Evolutionary conservation across 768 basidiomycete genomes (phyloP), one percentile per base, ranked within the genome.

Genomic region (Clavulina sp.): DNA sequence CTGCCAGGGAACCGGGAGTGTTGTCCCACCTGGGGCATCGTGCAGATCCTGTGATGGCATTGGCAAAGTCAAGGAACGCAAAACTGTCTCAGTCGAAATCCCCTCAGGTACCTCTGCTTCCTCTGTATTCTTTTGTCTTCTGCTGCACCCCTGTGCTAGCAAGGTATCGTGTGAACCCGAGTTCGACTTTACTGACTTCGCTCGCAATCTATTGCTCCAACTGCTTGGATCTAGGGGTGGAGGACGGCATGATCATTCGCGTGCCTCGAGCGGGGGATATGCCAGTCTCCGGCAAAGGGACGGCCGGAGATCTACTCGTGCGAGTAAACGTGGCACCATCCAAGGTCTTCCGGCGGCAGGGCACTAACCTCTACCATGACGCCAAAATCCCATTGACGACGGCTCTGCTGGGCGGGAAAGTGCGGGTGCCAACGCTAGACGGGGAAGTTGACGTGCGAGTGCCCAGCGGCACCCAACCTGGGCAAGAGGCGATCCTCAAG

Each of bases 401-500:
- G 5, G 95, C 95, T 5, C 69, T 99, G 43, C 73, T 97, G n/a
- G 95, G 95, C 18, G 95, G 93, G 29, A 77, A 78, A 59, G 82
- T 91, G 41, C 76, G 88, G 29, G 84, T 99, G 26, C 89, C 91
- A 24, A 99, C 95, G 41, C 70, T 97, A 19, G 92, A 97, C 55
- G 88, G 92, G 24, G 87, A 95, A 41, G 89, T 96, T 1, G 91
- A 96, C 53, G 86, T 97, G 40, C 81, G 84, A 57, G 76, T 99
- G 38, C 87, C 91, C 51, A 72, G 73, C 21, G 93, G 95, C 41
- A 96, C 93, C 2, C 95, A 97, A 66, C 89, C 83, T 62, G 92
- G 92, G 18, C 89, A 96, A 68, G 91, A 97, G 65, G 92, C 93
- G 78, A 85, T 95, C 21, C 67, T 99, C 60, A 84, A 83, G 67